Conservation (phyloP, 495 filamentous ascomycete species). For the Aspergillus haitiensis region DNA sequence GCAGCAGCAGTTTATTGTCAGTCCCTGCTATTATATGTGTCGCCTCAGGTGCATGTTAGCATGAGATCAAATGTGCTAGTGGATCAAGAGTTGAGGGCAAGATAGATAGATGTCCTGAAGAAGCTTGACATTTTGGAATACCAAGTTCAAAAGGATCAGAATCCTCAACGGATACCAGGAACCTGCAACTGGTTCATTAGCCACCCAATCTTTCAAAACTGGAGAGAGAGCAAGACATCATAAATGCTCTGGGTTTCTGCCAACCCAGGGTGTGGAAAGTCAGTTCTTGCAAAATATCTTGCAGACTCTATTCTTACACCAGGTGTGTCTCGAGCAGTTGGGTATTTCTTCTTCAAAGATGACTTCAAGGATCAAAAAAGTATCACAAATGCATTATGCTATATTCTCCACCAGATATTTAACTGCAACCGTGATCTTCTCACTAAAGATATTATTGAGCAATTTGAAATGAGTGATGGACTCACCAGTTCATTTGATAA, state of each 20-base stretch:
- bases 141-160: constrained; percentile 42
- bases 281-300: constrained; percentile 34
- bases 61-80: no score
- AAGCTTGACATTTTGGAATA: constrained; percentile 29
- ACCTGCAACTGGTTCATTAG: constrained; percentile 39
- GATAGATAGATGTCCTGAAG: no score
- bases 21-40: not conserved
- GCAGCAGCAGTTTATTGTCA: constrained; percentile 2
- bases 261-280: constrained; percentile 46
- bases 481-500: not conserved
- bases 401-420: not conserved
- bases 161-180: constrained; percentile 29
- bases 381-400: not conserved
- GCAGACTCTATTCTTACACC: constrained; percentile 33
- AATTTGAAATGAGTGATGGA: not conserved
- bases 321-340: constrained; percentile 20
- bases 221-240: constrained; percentile 9
- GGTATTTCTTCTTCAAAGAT: constrained; percentile 17
- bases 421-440: not conserved
- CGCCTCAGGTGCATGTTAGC: not conserved
- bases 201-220: constrained; percentile 12
- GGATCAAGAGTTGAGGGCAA: no score
- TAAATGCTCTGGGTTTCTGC: constrained; percentile 51
- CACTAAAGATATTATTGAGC: not conserved
- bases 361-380: not conserved